Conservation (phyloP, 2,329 filamentous ascomycete genomes). For the Pleoardoris graminearum region DNA sequence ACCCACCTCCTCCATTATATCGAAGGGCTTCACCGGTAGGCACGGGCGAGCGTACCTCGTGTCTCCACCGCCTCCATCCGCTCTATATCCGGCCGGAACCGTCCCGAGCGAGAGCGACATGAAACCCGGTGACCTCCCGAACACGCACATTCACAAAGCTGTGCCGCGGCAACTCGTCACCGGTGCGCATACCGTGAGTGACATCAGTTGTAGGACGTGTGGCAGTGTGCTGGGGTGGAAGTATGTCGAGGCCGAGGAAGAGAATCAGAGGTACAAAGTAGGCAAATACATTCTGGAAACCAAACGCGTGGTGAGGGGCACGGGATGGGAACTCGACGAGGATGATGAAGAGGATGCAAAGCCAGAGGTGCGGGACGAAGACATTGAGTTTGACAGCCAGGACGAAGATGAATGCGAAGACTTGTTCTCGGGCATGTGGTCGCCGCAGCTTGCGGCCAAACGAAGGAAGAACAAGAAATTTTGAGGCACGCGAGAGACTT, state of each 20-base stretch:
- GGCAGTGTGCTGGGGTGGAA: slow-evolving; percentile 65
- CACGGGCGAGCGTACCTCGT: slow-evolving; percentile 68
- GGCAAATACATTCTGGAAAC: slow-evolving; percentile 70
- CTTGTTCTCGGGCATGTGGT: slow-evolving; percentile 66
- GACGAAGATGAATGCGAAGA: slow-evolving; percentile 71
- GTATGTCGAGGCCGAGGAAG: slow-evolving; percentile 65
- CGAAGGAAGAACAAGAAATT: slow-evolving; percentile 23
- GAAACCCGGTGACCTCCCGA: slow-evolving; percentile 53
- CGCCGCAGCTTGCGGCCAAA: slow-evolving; percentile 55
- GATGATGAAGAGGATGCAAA: slow-evolving; percentile 26
- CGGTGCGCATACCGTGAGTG: slow-evolving; percentile 64
- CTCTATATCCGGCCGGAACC: slow-evolving; percentile 21
- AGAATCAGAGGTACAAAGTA: slow-evolving; percentile 65
- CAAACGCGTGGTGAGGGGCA: slow-evolving; percentile 55
- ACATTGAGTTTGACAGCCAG: slow-evolving; percentile 65
- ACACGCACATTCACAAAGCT: slow-evolving; percentile 60
- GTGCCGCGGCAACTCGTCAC: slow-evolving; percentile 64
- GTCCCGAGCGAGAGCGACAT: slow-evolving; percentile 13
- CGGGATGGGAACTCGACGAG: slow-evolving; percentile 55
- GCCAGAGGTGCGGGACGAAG: slow-evolving; percentile 25
- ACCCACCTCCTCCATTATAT: slow-evolving; percentile 62
- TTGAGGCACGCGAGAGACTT: neutral
- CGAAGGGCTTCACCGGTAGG: slow-evolving; percentile 67
- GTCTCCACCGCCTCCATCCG: slow-evolving; percentile 47
- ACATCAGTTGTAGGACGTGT: slow-evolving; percentile 62